Conservation (phyloP, 768 basidiomycete genomes). For the Lyophyllum atratum region DNA sequence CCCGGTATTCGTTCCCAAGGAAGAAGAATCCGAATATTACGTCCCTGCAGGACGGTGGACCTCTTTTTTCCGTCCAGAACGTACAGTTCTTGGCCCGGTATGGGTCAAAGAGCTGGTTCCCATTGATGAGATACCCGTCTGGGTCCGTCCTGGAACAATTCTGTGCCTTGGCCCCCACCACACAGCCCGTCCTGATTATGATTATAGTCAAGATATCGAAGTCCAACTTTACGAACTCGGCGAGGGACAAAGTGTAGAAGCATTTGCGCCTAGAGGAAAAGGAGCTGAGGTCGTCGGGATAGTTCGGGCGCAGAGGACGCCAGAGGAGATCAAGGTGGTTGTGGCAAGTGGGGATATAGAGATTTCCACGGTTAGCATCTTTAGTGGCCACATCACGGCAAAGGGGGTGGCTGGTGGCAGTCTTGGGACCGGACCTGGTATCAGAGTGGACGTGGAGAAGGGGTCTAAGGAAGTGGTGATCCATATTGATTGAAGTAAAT, state of each 20-base stretch:
- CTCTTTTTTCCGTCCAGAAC: slow-evolving; percentile 54
- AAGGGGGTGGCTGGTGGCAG: slow-evolving; percentile 16
- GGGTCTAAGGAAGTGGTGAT: slow-evolving; percentile 17
- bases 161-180: slow-evolving; percentile 58
- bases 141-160: slow-evolving; percentile 60
- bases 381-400: slow-evolving; percentile 9
- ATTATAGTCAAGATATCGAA: slow-evolving; percentile 49
- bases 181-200: slow-evolving; percentile 60
- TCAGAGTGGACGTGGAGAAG: slow-evolving; percentile 18
- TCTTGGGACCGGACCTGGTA: slow-evolving; percentile 5
- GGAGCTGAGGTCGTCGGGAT: slow-evolving; percentile 42
- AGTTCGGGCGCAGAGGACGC: slow-evolving; percentile 36
- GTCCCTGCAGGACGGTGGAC: slow-evolving; percentile 64
- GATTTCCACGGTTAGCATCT: slow-evolving; percentile 16
- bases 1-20: slow-evolving; percentile 57
- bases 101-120: slow-evolving; percentile 70
- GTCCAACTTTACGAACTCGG: slow-evolving; percentile 54
- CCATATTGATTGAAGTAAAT: slow-evolving; percentile 6
- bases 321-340: slow-evolving; percentile 30
- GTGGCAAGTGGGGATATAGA: slow-evolving; percentile 21
- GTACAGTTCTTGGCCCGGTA: slow-evolving; percentile 55
- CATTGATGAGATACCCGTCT: slow-evolving; percentile 65
- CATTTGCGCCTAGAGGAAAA: slow-evolving; percentile 45
- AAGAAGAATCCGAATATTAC: slow-evolving; percentile 60
- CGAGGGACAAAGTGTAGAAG: slow-evolving; percentile 39